Base-by-base conservation (phyloP, 768 basidiomycete genomes). In the Phylloporus sp. region DNA sequence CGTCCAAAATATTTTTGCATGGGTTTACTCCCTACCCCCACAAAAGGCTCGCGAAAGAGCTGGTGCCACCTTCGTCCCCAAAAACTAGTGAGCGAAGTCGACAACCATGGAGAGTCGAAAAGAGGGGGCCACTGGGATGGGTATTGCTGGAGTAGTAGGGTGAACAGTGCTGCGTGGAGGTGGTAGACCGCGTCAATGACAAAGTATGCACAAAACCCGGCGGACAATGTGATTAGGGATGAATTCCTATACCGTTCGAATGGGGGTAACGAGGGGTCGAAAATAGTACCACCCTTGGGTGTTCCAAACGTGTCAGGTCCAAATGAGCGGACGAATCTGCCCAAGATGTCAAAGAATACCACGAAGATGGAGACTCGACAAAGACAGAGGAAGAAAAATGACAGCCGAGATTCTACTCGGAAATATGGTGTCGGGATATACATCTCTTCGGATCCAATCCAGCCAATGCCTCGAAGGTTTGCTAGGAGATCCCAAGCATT, bases 51-150 rank as follows among this genome's bases (percentile, higher is more conserved):
- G 8, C 85, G 76, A 59, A 86, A 84, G 6, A 81, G 53, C 57
- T 86, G 85, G 57, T 88, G 86, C 86, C 87, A 88, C 18, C 77
- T 68, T 50, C 54, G 63, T 5, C 76, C 72, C 87, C 86, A 88
- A 49, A 84, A 80, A 22, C 82, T 76, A 32, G 70, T 64, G 18
- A 88, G 66, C 5, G 84, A 86, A 4, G 79, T 80, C 1, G 81
- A 63, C 9, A 62, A 35, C 77, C 79, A 87, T 5, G 86, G 86
- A 6, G 67, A 44, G 47, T 79, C 70, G 64, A 86, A 85, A 23
- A 81, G 52, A 2, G 83, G 85, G 0, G 86, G 86, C 84, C 84
- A 87, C 46, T 80, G 73, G 0, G 68, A 70, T 0, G 77, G 76
- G 43, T 70, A 55, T 62, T 85, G 81, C 26, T 62, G 59, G 43